A percentile compares a stretch with the other conserved stretches of the same genome.
Conservation (phyloP, 768 basidiomycete species). For the Psilocybe cubensis region DNA sequence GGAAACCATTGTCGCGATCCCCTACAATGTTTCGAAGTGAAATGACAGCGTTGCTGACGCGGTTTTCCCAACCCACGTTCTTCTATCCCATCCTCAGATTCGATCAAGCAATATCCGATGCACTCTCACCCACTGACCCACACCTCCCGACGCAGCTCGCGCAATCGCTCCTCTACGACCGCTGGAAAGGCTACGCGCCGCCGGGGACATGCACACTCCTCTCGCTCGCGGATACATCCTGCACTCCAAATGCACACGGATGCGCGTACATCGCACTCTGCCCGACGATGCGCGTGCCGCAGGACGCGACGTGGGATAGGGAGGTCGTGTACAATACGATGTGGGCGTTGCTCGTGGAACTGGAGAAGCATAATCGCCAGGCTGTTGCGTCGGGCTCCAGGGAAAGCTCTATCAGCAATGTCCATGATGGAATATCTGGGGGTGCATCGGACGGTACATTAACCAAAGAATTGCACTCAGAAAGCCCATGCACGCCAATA, state of each 20-base stretch:
- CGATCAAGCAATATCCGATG: conserved; percentile 17
- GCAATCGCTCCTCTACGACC: conserved; percentile 21
- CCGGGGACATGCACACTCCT: conserved; percentile 30
- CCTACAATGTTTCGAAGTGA: no score
- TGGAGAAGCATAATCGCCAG: conserved; percentile 18
- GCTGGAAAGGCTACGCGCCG: conserved; percentile 29
- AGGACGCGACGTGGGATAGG: conserved; percentile 25
- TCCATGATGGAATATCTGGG: neutral
- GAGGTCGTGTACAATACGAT: conserved; percentile 30
- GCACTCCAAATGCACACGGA: conserved; percentile 18
- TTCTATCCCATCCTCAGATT: no score
- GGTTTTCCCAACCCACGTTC: no score
- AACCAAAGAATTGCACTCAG: no score
- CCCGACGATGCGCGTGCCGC: conserved; percentile 32
- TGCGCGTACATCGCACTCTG: conserved; percentile 26
- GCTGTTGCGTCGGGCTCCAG: no score
- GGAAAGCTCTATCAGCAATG: neutral
- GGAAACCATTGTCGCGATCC: no score
- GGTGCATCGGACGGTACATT: no score
- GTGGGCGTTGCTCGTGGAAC: conserved; percentile 26
- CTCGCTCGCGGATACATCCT: conserved; percentile 18
- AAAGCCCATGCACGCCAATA: no score
- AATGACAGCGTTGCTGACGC: no score
- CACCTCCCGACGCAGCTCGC: conserved; percentile 16
- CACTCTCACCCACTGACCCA: conserved; percentile 10